A percentile compares a stretch with the other conserved stretches of the same genome.
Conservation (phyloP, 148 eudicot species). For the Amaranthus palmeri region DNA sequence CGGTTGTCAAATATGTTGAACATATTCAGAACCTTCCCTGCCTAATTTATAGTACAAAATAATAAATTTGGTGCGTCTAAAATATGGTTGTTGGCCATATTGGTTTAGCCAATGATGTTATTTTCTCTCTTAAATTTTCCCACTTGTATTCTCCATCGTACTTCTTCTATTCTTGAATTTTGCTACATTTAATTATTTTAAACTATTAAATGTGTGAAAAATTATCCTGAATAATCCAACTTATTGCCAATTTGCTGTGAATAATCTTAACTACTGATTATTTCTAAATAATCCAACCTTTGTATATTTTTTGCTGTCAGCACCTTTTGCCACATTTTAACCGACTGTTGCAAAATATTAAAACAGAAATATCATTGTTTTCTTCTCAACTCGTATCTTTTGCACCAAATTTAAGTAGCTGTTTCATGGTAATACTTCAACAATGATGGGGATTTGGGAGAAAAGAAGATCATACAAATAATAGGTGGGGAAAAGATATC, state of each 20-base stretch:
- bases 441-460: slow-evolving; percentile 8
- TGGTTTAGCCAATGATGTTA: slow-evolving; percentile 9
- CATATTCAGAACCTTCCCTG: no score
- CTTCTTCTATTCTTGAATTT: not conserved
- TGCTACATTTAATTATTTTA: no score
- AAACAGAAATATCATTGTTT: no score
- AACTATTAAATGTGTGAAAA: no score
- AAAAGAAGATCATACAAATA: not conserved
- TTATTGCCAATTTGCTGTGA: no score
- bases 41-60: slow-evolving; percentile 3
- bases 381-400: not conserved
- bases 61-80: slow-evolving; percentile 19
- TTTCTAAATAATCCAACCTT: no score
- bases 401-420: not conserved
- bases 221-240: no score
- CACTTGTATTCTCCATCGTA: slow-evolving; percentile 13
- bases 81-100: slow-evolving; percentile 29
- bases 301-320: no score
- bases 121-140: slow-evolving; percentile 6
- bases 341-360: no score
- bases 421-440: slow-evolving; percentile 7
- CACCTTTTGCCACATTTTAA: no score
- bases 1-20: no score
- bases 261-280: no score
- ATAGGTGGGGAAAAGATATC: not conserved